Evolutionary conservation across 2,329 filamentous ascomycete species (phyloP).

Genomic region (Aspergillus awamori): DNA sequence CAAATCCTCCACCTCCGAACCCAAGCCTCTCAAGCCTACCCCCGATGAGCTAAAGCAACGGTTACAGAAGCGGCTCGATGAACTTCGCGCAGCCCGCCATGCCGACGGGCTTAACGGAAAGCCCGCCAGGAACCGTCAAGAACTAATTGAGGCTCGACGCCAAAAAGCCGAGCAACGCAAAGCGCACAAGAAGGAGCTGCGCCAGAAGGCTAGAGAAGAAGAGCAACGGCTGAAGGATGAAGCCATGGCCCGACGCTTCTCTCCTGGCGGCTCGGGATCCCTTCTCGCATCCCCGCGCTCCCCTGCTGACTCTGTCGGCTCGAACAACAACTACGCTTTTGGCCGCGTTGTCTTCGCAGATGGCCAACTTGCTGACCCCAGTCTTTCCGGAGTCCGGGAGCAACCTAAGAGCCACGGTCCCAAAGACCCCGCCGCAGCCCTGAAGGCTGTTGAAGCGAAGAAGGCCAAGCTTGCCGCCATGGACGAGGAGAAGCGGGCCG

Average conservation of each 20-base stretch:
- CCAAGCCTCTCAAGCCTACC: conserved; percentile 68
- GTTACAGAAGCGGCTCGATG: conserved; percentile 80
- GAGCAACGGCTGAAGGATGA: conserved; percentile 67
- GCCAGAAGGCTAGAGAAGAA: conserved; percentile 75
- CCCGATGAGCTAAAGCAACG: conserved; percentile 75
- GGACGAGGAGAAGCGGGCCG: conserved; percentile 77
- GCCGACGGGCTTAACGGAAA: conserved; percentile 82
- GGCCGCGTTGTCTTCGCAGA: conserved; percentile 89
- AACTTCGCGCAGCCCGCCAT: conserved; percentile 81
- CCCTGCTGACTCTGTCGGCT: conserved; percentile 46
- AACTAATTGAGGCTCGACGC: conserved; percentile 86
- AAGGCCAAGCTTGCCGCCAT: conserved; percentile 75
- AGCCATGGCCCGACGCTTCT: conserved; percentile 57
- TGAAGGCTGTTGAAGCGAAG: conserved; percentile 85
- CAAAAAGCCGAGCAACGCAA: conserved; percentile 86
- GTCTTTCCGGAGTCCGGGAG: conserved; percentile 64
- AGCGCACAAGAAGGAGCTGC: conserved; percentile 83
- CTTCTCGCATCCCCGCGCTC: conserved; percentile 58
- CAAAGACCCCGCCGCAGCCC: conserved; percentile 79
- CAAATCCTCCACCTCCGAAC: conserved; percentile 37
- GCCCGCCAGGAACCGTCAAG: conserved; percentile 81
- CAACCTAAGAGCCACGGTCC: conserved; percentile 78
- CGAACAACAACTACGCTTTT: conserved; percentile 77
- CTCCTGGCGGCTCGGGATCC: conserved; percentile 61
- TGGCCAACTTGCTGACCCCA: conserved; percentile 75